Conservation (phyloP, 225 moss, liverwort and hornwort species). For the Takakia lepidozioides region DNA sequence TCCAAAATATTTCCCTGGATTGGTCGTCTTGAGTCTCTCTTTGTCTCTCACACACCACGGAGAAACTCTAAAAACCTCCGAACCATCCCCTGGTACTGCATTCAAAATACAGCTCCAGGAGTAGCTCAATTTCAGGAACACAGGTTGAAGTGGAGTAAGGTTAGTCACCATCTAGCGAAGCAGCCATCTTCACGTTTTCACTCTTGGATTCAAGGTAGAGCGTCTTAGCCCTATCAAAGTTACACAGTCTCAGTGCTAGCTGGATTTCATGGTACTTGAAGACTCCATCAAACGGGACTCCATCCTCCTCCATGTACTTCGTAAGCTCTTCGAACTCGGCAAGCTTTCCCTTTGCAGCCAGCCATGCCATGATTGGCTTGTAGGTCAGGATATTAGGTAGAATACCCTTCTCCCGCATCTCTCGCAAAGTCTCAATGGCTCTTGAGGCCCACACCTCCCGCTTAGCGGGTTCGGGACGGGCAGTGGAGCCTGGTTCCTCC, state of each 20-base stretch:
- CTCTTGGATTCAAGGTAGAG: slow-evolving; percentile 39
- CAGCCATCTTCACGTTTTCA: slow-evolving; percentile 17
- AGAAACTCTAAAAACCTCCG: too few species aligned
- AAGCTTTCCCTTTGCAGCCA: slow-evolving; percentile 31
- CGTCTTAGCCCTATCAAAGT: slow-evolving; percentile 30
- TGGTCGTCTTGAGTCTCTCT: too few species aligned
- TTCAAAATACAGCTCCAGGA: too few species aligned
- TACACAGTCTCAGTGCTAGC: slow-evolving; percentile 21
- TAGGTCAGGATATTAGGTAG: slow-evolving; percentile 42
- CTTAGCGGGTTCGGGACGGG: too few species aligned
- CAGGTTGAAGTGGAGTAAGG: too few species aligned
- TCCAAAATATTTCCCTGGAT: too few species aligned
- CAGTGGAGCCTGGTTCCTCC: slow-evolving; percentile 7
- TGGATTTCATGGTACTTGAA: slow-evolving; percentile 41
- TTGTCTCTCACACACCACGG: too few species aligned
- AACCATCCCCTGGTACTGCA: too few species aligned
- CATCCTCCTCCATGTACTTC: slow-evolving; percentile 39
- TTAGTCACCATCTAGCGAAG: slow-evolving; percentile 40
- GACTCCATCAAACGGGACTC: slow-evolving; percentile 34
- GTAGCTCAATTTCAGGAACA: too few species aligned
- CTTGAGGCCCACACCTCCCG: slow-evolving; percentile 27
- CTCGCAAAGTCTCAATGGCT: slow-evolving; percentile 34
- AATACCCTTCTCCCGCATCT: slow-evolving; percentile 43
- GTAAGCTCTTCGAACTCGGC: slow-evolving; percentile 28
- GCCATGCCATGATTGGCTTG: slow-evolving; percentile 59